These are phyloP conservation scores for Rhodotorula sphaerocarpa DNA, from an alignment of 768 basidiomycete genomes.

Conservation along the genomic window DNA sequence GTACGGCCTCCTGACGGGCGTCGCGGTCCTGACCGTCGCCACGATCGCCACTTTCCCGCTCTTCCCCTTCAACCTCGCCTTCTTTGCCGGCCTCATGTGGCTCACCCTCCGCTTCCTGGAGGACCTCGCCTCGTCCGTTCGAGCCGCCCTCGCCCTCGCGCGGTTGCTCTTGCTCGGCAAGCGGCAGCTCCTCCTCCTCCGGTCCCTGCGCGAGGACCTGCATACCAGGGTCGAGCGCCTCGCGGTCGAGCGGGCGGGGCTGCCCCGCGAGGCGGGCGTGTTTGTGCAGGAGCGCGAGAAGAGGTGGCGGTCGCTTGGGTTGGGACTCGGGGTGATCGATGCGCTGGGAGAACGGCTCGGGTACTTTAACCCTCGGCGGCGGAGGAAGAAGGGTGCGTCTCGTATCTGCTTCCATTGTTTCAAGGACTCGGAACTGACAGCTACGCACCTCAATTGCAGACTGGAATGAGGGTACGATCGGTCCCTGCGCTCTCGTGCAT, in stretches of 20 bases:
- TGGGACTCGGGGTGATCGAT: slow-evolving; percentile 9
- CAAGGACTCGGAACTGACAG: too few species aligned
- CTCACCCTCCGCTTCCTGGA: slow-evolving; percentile 80
- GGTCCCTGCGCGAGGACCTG: slow-evolving; percentile 53
- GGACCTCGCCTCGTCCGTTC: slow-evolving; percentile 68
- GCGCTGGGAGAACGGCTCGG: slow-evolving; percentile 1
- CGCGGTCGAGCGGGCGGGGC: slow-evolving; percentile 29
- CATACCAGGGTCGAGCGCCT: slow-evolving; percentile 18
- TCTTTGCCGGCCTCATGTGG: slow-evolving; percentile 58
- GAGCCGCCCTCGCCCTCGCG: slow-evolving; percentile 59
- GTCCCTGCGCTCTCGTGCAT: too few species aligned
- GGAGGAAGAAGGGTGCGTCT: slow-evolving; percentile 33
- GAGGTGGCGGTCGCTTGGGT: slow-evolving; percentile 16
- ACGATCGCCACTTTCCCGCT: slow-evolving; percentile 59
- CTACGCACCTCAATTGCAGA: neutral
- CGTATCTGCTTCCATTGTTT: neutral
- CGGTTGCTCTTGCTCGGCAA: slow-evolving; percentile 60
- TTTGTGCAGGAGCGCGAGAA: slow-evolving; percentile 13
- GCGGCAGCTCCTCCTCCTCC: slow-evolving; percentile 52
- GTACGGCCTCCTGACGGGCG: slow-evolving; percentile 67
- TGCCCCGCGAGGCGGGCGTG: slow-evolving; percentile 25
- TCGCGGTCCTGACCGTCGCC: slow-evolving; percentile 57
- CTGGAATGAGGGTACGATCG: slow-evolving; percentile 35
- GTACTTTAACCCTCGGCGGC: slow-evolving; percentile 23
- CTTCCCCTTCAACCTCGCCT: slow-evolving; percentile 52